These are phyloP conservation scores for Mucor sp. DNA, from an alignment of 371 early-diverging fungal species.

Conservation along the genomic window DNA sequence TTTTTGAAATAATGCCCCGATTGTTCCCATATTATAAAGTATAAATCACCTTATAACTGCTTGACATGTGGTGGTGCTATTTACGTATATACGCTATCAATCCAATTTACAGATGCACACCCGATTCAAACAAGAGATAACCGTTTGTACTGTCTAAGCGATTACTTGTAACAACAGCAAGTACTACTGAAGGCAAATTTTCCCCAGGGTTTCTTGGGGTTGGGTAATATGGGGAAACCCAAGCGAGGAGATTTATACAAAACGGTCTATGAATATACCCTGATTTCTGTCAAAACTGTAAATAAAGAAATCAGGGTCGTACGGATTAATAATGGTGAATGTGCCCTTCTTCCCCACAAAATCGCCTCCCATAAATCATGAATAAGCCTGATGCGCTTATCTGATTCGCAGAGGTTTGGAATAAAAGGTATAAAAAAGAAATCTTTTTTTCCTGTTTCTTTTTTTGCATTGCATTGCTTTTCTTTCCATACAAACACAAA, in stretches of 20 bases:
- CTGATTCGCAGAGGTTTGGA: background rate
- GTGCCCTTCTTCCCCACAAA: background rate
- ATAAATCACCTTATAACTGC: background rate
- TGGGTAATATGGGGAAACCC: background rate
- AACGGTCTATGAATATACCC: background rate
- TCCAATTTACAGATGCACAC: background rate
- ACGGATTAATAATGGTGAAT: background rate
- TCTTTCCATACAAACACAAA: background rate
- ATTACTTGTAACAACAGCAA: too few species aligned
- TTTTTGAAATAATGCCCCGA: background rate
- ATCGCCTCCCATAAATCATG: background rate
- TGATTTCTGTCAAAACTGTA: background rate
- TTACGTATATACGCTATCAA: background rate
- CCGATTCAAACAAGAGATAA: background rate
- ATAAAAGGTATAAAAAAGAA: background rate
- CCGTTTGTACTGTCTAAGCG: too few species aligned
- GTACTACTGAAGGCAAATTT: background rate
- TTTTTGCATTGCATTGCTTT: background rate
- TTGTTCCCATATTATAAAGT: background rate
- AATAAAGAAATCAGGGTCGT: background rate
- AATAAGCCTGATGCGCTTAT: constrained; percentile 2
- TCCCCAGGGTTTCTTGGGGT: background rate
- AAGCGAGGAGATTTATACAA: background rate
- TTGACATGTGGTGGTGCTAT: background rate
- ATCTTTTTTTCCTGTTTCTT: background rate